Conservation (phyloP, 495 filamentous ascomycete species). For the Halenospora varia region DNA sequence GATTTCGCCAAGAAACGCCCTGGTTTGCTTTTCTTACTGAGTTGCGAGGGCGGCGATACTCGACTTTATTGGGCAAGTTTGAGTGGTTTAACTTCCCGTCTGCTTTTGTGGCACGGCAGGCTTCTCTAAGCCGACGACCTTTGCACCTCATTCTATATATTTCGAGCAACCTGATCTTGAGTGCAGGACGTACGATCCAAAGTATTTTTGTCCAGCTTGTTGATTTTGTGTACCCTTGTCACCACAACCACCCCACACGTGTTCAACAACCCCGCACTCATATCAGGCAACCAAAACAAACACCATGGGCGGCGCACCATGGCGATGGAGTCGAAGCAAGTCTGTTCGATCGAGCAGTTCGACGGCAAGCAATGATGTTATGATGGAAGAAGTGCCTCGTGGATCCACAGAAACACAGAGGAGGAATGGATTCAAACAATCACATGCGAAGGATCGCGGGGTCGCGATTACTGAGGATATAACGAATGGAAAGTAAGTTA, state of each 20-base stretch:
- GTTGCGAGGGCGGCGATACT: neutral
- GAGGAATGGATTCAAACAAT: conserved; percentile 4
- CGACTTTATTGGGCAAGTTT: neutral
- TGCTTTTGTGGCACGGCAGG: neutral
- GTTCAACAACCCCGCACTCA: neutral
- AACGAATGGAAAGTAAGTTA: conserved; percentile 12
- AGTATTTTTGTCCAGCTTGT: neutral
- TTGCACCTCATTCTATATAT: neutral
- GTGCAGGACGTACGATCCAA: too few relatives aligned
- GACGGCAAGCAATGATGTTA: neutral
- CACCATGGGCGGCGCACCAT: neutral
- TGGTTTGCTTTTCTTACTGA: neutral
- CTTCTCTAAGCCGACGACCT: neutral
- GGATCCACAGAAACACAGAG: conserved; percentile 3
- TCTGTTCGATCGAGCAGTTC: neutral
- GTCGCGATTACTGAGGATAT: conserved; percentile 9
- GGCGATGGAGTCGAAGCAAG: neutral
- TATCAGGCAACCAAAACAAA: neutral
- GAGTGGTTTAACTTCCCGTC: neutral
- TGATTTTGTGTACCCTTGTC: neutral
- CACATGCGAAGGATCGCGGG: neutral
- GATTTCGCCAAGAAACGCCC: neutral
- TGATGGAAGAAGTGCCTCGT: neutral
- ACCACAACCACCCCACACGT: neutral
- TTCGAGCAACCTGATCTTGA: neutral